phyloP scores from a whole-genome alignment of 129 eudicot species.

The Sambucus nigra region DNA sequence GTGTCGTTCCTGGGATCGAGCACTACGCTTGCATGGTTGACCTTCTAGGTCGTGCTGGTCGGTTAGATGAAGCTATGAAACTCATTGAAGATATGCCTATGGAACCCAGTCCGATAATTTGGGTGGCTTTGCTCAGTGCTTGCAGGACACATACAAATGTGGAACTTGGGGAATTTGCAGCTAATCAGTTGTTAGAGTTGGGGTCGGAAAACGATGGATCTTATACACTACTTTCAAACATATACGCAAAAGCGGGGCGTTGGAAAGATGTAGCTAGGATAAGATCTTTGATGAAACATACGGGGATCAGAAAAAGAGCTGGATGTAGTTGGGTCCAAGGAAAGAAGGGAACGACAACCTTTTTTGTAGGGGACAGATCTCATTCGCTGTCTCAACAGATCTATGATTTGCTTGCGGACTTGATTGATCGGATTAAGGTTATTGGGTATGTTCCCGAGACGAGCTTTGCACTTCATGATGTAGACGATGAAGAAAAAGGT shows the following conservation, averaged over 20 bases:
- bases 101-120: conserved; percentile 63
- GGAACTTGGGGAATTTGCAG: conserved; percentile 81
- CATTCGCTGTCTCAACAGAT: conserved; percentile 56
- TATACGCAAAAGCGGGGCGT: conserved; percentile 67
- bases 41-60: conserved; percentile 81
- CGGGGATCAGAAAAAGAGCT: conserved; percentile 70
- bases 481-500: conserved; percentile 84
- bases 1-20: conserved; percentile 57
- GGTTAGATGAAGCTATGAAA: conserved; percentile 56
- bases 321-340: conserved; percentile 98
- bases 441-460: conserved; percentile 83
- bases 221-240: conserved; percentile 78
- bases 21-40: conserved; percentile 89
- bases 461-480: conserved; percentile 81
- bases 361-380: conserved; percentile 70
- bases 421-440: conserved; percentile 45
- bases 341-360: conserved; percentile 46
- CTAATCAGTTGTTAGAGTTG: conserved; percentile 38
- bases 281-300: conserved; percentile 53
- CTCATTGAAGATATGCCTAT: conserved; percentile 64
- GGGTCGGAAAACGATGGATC: conserved; percentile 70
- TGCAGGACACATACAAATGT: conserved; percentile 73
- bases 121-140: conserved; percentile 76
- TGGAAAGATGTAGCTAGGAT: conserved; percentile 80
- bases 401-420: conserved; percentile 41